A percentile compares a stretch with the other conserved stretches of the same genome.
These are phyloP conservation scores for Aspergillus calidoustus DNA, from an alignment of 2,329 filamentous ascomycete genomes.

Conservation along the genomic window DNA sequence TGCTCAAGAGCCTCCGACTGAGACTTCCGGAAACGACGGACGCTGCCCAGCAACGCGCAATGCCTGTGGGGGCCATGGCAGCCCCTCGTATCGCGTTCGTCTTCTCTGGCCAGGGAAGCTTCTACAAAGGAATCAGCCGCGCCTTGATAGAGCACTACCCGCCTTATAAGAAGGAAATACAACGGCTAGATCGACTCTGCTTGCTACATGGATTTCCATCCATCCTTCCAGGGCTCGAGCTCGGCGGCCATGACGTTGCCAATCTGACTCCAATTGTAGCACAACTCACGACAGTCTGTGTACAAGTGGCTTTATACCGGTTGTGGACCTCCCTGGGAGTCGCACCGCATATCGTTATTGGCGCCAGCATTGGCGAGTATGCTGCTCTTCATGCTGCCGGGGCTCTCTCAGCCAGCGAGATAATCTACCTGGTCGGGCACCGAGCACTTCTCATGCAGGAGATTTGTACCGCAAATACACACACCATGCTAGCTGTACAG, in stretches of 20 bases:
- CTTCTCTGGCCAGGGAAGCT: constrained; percentile 44
- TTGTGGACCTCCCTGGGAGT: constrained; percentile 44
- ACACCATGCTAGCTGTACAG: constrained; percentile 49
- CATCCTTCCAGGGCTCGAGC: constrained; percentile 36
- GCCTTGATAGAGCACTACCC: constrained; percentile 33
- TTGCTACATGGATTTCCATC: constrained; percentile 43
- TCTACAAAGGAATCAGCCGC: constrained; percentile 40
- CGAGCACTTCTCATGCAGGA: constrained; percentile 29
- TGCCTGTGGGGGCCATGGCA: constrained; percentile 26
- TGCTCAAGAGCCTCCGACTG: background rate
- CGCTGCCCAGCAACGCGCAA: background rate
- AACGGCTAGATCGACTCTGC: constrained; percentile 17
- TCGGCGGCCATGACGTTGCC: constrained; percentile 25
- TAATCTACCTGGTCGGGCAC: constrained; percentile 34
- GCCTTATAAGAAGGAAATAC: constrained; percentile 18
- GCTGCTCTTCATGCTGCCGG: constrained; percentile 33
- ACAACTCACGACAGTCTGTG: constrained; percentile 38
- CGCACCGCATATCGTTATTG: constrained; percentile 44
- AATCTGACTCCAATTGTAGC: constrained; percentile 30
- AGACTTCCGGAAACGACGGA: too few species aligned
- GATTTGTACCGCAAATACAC: constrained; percentile 23
- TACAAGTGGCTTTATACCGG: constrained; percentile 44
- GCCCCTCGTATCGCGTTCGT: constrained; percentile 36
- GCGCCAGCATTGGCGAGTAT: constrained; percentile 44
- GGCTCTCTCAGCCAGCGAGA: constrained; percentile 28